Conservation (phyloP, 352 stramenopile species). For the Globisporangium spinosum region DNA sequence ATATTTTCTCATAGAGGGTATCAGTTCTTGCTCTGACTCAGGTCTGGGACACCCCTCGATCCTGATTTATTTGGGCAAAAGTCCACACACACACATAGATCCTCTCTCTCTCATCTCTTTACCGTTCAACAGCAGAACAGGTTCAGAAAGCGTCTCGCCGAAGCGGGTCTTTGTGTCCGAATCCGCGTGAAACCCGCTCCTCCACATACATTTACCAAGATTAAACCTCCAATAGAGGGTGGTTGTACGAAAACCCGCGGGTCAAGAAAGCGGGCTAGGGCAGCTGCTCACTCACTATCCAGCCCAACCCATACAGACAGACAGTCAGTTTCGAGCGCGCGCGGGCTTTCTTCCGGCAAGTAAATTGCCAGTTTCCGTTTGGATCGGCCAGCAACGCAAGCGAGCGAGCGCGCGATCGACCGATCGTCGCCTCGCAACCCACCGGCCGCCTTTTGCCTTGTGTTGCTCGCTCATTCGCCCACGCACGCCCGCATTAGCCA, state of each 20-base stretch:
- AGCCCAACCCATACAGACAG: too few species aligned
- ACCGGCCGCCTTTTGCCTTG: neutral
- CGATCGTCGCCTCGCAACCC: conserved; percentile 4
- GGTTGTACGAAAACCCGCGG: too few species aligned
- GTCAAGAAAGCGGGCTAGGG: neutral
- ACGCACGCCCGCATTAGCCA: neutral
- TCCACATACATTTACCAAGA: neutral
- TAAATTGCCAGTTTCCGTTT: conserved; percentile 1
- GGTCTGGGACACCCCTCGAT: neutral
- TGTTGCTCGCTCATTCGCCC: neutral
- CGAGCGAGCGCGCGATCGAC: neutral
- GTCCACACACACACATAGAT: too few species aligned
- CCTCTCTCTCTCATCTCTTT: neutral
- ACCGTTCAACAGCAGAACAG: neutral
- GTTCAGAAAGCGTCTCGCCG: neutral
- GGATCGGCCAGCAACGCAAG: neutral
- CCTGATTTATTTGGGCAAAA: conserved; percentile 2
- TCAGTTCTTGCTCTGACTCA: neutral
- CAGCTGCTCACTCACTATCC: neutral
- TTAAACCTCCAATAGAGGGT: too few species aligned
- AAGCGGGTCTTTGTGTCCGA: neutral
- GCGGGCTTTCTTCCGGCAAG: neutral
- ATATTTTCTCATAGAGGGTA: neutral
- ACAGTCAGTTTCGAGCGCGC: too few species aligned
- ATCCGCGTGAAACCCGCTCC: too few species aligned